Percentiles rank a stretch among this genome's conserved stretches.
phyloP scores from a whole-genome alignment of 495 filamentous ascomycete species.

The Penicillium malachiteum region DNA sequence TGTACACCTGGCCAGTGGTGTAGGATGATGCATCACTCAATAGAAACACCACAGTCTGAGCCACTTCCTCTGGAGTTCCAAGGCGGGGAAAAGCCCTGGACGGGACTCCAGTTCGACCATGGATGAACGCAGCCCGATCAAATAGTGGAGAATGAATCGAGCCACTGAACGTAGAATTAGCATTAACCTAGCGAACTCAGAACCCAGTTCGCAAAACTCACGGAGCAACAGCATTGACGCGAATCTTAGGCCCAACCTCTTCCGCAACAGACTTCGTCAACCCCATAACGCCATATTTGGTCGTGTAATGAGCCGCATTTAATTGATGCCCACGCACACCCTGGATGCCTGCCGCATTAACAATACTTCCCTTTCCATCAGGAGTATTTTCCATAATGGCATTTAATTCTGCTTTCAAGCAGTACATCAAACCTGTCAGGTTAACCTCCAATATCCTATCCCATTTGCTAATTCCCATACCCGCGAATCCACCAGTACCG shows the following conservation, averaged over 20 bases:
- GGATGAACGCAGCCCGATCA: constrained; percentile 27
- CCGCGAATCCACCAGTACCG: constrained; percentile 32
- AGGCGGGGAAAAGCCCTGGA: constrained; percentile 43
- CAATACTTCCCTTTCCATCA: constrained; percentile 49
- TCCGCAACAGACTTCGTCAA: constrained; percentile 57
- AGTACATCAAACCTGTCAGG: constrained; percentile 57
- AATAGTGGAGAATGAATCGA: constrained; percentile 57
- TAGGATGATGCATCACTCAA: constrained; percentile 56
- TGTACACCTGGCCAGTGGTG: constrained; percentile 48
- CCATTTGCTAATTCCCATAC: constrained; percentile 51
- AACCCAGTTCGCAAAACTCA: too few species aligned
- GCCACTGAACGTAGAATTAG: constrained; percentile 33
- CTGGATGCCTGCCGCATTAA: constrained; percentile 57
- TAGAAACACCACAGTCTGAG: constrained; percentile 53
- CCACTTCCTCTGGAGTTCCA: constrained; percentile 51
- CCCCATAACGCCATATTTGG: constrained; percentile 60
- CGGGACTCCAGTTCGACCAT: constrained; percentile 36
- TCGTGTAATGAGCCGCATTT: constrained; percentile 53
- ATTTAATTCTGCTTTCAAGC: constrained; percentile 52
- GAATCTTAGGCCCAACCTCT: constrained; percentile 55
- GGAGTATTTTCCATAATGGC: constrained; percentile 35
- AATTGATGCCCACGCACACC: constrained; percentile 51
- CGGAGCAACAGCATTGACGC: constrained; percentile 60
- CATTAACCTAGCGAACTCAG: too few species aligned
- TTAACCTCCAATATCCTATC: constrained; percentile 54